A percentile compares a stretch with the other conserved stretches of the same genome.
phyloP scores from a whole-genome alignment of 2,329 filamentous ascomycete species.

The Colletotrichum sp. region DNA sequence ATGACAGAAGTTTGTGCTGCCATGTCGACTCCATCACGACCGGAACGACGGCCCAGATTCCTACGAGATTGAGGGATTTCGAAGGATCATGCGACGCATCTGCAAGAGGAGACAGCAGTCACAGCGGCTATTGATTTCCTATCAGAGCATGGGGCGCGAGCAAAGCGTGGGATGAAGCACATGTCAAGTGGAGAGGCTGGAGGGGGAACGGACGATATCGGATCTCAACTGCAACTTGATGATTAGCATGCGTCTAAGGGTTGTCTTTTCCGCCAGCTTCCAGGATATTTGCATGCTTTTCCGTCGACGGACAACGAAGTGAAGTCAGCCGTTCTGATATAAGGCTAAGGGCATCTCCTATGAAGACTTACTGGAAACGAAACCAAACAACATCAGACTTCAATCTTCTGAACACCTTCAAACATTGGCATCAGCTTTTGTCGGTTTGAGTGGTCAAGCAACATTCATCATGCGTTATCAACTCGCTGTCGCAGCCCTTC shows the following conservation, averaged over 20 bases:
- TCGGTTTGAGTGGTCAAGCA: background rate
- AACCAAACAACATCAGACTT: background rate
- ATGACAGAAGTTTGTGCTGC: background rate
- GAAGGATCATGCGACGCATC: background rate
- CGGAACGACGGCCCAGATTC: background rate
- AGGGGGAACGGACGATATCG: background rate
- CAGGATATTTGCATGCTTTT: background rate
- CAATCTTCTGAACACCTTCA: background rate
- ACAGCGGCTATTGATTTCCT: slow-evolving; percentile 23
- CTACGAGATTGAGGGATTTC: background rate
- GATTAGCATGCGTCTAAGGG: background rate
- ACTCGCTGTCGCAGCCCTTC: background rate
- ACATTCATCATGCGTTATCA: background rate
- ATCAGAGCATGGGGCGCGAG: background rate
- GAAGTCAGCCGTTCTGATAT: background rate
- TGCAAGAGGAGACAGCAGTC: background rate
- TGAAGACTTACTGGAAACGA: background rate
- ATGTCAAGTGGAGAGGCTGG: background rate
- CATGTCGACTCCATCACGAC: background rate
- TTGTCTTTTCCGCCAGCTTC: background rate
- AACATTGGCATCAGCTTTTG: background rate
- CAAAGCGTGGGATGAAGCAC: background rate
- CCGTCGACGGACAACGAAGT: background rate
- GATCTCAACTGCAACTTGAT: background rate
- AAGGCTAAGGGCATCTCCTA: background rate